Conservation (phyloP, 768 basidiomycete species). For the Boletus rubescentipes region DNA sequence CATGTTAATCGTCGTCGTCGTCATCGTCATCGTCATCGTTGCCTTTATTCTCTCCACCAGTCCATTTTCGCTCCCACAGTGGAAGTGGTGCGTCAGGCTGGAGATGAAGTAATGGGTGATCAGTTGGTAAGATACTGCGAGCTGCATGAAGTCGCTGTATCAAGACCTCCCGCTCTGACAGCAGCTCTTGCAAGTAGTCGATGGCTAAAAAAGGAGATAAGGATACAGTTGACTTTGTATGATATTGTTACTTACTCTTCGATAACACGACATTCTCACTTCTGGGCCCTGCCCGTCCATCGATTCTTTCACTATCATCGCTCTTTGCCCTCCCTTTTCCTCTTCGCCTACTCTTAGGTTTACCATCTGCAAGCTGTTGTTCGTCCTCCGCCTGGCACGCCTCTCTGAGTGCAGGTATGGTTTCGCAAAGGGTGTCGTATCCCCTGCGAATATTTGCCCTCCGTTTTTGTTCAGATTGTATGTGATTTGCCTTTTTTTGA, state of each 20-base stretch:
- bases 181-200: slow-evolving; percentile 73
- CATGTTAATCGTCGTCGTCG: slow-evolving; percentile 43
- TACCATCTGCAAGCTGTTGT: slow-evolving; percentile 34
- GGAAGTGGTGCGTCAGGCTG: slow-evolving; percentile 34
- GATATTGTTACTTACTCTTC: slow-evolving; percentile 66
- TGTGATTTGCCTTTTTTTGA: slow-evolving; percentile 93
- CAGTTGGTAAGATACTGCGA: slow-evolving; percentile 51
- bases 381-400: slow-evolving; percentile 80
- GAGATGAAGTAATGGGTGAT: slow-evolving; percentile 54
- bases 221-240: not conserved
- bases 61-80: slow-evolving; percentile 85
- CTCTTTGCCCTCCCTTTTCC: slow-evolving; percentile 39
- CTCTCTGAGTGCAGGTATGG: slow-evolving; percentile 77
- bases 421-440: slow-evolving; percentile 84
- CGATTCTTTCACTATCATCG: slow-evolving; percentile 61
- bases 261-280: slow-evolving; percentile 88
- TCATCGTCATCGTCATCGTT: slow-evolving; percentile 49
- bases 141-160: slow-evolving; percentile 60
- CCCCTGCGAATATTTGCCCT: slow-evolving; percentile 87
- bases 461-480: slow-evolving; percentile 91
- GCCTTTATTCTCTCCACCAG: slow-evolving; percentile 60
- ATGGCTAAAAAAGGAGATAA: slow-evolving; percentile 57
- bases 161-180: slow-evolving; percentile 58
- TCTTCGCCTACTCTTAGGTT: slow-evolving; percentile 37
- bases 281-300: slow-evolving; percentile 84